These are phyloP conservation scores for Phytophthora palmivora DNA, from an alignment of 352 stramenopile species.

Conservation along the genomic window DNA sequence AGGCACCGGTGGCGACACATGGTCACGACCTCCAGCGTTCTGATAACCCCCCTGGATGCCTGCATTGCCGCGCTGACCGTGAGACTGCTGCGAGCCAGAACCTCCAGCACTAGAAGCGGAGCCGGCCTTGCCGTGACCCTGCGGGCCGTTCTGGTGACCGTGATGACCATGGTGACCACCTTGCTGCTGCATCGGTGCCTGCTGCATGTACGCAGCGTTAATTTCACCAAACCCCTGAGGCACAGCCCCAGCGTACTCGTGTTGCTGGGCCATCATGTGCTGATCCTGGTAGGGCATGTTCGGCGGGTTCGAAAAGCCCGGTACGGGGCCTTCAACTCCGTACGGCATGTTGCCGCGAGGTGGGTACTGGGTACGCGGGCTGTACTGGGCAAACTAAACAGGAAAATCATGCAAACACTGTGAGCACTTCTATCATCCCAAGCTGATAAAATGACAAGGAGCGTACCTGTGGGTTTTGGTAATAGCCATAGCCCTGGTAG, in stretches of 20 bases:
- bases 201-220: slow-evolving; percentile 77
- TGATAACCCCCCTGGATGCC: slow-evolving; percentile 67
- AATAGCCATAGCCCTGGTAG: slow-evolving; percentile 90
- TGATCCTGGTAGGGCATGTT: slow-evolving; percentile 89
- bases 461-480: slow-evolving; percentile 85
- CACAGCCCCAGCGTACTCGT: slow-evolving; percentile 79
- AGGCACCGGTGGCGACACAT: slow-evolving; percentile 73
- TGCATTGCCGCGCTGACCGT: slow-evolving; percentile 62
- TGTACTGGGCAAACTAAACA: slow-evolving; percentile 85
- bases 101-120: slow-evolving; percentile 43
- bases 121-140: slow-evolving; percentile 71
- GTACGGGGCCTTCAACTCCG: slow-evolving; percentile 80
- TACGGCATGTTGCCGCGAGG: slow-evolving; percentile 86
- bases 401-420: slow-evolving; percentile 10
- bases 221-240: slow-evolving; percentile 88
- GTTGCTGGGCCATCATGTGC: slow-evolving; percentile 79
- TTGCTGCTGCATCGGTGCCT: slow-evolving; percentile 58
- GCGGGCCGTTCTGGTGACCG: slow-evolving; percentile 60
- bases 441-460: neutral
- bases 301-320: slow-evolving; percentile 80
- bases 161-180: slow-evolving; percentile 59
- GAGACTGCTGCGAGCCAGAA: slow-evolving; percentile 53
- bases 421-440: slow-evolving; percentile 7
- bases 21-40: slow-evolving; percentile 55
- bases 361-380: slow-evolving; percentile 84